Conservation (phyloP, 2,329 filamentous ascomycete species). For the Cercospora sp. region DNA sequence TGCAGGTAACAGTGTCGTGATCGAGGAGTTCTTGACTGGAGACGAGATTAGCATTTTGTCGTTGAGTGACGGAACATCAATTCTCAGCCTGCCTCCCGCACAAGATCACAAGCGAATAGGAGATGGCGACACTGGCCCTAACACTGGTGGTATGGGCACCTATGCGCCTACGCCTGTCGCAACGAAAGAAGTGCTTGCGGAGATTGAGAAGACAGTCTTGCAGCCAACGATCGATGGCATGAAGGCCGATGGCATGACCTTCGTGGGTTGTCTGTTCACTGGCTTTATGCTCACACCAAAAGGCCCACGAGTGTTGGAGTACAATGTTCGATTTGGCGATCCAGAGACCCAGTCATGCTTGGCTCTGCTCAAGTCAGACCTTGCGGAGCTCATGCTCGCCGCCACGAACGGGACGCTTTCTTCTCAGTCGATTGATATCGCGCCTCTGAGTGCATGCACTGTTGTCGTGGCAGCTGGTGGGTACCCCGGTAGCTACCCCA, state of each 20-base stretch:
- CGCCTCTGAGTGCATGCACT: slow-evolving; percentile 71
- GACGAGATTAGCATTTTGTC: slow-evolving; percentile 90
- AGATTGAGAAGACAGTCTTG: slow-evolving; percentile 79
- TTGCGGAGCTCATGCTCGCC: slow-evolving; percentile 85
- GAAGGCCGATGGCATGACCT: slow-evolving; percentile 70
- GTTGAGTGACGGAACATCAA: slow-evolving; percentile 85
- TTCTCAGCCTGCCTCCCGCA: slow-evolving; percentile 80
- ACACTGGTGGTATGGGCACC: slow-evolving; percentile 97
- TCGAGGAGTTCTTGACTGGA: slow-evolving; percentile 89
- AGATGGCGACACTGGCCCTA: slow-evolving; percentile 85
- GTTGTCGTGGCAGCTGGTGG: slow-evolving; percentile 92
- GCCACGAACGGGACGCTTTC: slow-evolving; percentile 75
- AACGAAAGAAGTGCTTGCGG: slow-evolving; percentile 65
- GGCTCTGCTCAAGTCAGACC: slow-evolving; percentile 78
- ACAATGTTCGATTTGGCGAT: slow-evolving; percentile 91
- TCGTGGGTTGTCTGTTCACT: slow-evolving; percentile 77
- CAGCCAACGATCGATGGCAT: slow-evolving; percentile 88
- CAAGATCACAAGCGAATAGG: slow-evolving; percentile 97
- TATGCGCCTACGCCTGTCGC: slow-evolving; percentile 71
- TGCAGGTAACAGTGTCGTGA: slow-evolving; percentile 87
- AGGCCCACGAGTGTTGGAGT: slow-evolving; percentile 83
- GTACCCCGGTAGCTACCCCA: slow-evolving; percentile 83
- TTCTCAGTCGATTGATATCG: slow-evolving; percentile 39
- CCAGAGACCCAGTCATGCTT: slow-evolving; percentile 88
- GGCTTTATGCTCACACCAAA: slow-evolving; percentile 88